These are phyloP conservation scores for Apostasia shenzhenica DNA, from an alignment of 106 monocot genomes.

Conservation along the genomic window DNA sequence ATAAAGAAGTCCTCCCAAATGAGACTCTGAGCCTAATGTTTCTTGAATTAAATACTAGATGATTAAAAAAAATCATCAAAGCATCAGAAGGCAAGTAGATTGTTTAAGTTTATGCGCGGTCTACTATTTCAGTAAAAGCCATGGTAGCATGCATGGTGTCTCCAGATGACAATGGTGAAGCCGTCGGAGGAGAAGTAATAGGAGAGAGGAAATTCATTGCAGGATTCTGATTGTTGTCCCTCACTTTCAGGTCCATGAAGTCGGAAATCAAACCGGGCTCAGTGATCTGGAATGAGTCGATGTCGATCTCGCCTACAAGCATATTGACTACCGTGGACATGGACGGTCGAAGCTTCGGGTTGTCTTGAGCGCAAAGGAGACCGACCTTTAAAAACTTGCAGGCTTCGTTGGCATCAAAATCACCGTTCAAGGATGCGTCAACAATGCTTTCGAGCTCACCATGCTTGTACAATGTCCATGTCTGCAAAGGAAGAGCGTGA, in stretches of 20 bases:
- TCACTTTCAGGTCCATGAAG: conserved; percentile 14
- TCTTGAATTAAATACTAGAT: no score
- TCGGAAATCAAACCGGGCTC: conserved; percentile 8
- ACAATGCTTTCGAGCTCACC: not conserved
- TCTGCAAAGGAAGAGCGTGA: not conserved
- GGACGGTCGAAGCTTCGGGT: conserved; percentile 8
- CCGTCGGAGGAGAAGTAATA: not conserved
- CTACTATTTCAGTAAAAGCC: not conserved
- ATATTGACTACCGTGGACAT: conserved; percentile 8
- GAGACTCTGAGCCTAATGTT: no score
- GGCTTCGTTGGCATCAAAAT: conserved; percentile 9
- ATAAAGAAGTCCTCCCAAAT: no score
- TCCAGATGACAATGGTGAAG: not conserved
- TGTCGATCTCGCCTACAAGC: conserved; percentile 6
- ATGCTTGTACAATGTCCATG: not conserved
- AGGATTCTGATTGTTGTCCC: not conserved
- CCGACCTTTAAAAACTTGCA: conserved; percentile 13
- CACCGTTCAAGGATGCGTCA: not conserved
- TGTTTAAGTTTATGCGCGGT: not conserved
- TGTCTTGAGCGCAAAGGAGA: conserved; percentile 12
- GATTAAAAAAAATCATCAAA: no score
- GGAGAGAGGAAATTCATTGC: not conserved
- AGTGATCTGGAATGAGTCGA: not conserved
- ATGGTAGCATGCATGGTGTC: not conserved
- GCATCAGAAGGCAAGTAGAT: no score